These are phyloP conservation scores for Gaeumannomyces tritici DNA, from an alignment of 2,329 filamentous ascomycete species.

Conservation along the genomic window DNA sequence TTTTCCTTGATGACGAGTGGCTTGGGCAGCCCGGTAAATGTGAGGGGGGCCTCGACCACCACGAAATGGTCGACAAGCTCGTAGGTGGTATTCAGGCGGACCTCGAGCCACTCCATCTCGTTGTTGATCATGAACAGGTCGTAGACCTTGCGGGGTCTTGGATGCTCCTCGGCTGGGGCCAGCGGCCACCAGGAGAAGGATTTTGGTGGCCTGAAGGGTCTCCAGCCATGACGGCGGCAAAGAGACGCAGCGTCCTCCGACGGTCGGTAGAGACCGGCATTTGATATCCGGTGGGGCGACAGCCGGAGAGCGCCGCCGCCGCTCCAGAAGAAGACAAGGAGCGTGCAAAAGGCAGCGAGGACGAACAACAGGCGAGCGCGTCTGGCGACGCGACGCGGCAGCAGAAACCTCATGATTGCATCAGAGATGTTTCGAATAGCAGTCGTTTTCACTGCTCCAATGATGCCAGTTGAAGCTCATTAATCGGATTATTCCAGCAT, in stretches of 20 bases:
- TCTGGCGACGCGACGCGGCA: background rate
- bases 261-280: background rate
- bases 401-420: background rate
- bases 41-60: constrained; percentile 47
- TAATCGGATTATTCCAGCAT: background rate
- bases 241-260: constrained; percentile 6
- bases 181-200: background rate
- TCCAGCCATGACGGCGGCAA: constrained; percentile 29
- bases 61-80: constrained; percentile 55
- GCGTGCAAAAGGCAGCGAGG: background rate
- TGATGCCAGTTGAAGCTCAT: background rate
- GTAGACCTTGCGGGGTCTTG: constrained; percentile 39
- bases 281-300: constrained; percentile 1
- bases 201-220: constrained; percentile 16
- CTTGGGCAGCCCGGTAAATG: constrained; percentile 49
- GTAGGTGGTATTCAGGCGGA: constrained; percentile 49
- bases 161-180: background rate
- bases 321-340: background rate
- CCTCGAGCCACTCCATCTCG: constrained; percentile 57
- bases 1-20: constrained; percentile 42
- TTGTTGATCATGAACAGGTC: constrained; percentile 54
- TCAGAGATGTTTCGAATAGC: background rate
- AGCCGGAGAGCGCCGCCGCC: background rate
- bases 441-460: background rate
- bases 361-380: background rate